Evolutionary conservation across 768 basidiomycete species (phyloP), one percentile per base, ranked within the genome.

Genomic region (Neoboletus subvelutipes): DNA sequence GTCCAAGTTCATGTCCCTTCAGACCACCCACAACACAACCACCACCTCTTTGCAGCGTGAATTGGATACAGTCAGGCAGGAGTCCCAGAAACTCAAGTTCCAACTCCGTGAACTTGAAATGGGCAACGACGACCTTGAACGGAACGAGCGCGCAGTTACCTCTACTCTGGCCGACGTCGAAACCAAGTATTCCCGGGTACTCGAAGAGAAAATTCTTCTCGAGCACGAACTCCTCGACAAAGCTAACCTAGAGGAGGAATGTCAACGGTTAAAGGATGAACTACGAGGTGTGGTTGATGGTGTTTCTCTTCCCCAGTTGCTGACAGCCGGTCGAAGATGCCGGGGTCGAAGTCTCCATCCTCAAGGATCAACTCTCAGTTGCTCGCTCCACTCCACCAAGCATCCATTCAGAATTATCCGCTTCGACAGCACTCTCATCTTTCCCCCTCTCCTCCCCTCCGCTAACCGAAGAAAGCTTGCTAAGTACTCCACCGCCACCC

Each of bases 71-170:
- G 78, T 91, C 37, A 83, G 92, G 55, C 85, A 89, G 67, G 85
- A 88, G 57, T 80, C 87, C 60, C 88, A 88, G 67, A 77, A 78
- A 49, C 72, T 83, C 58, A 90, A 90, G 73, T 76, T 88, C 22
- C 86, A 89, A 67, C 75, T 94, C 18, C 83, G 91, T 22, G 92
- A 98, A 71, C 78, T 97, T 31, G 96, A 98, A 75, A 90, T 98
- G 85, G 96, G 96, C 46, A 98, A 97, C 67, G 97, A 99, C 67
- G 95, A 98, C 75, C 79, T 99, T 56, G 97, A 98, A 70, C 82
- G 94, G 60, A 95, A 90, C 71, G 96, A 98, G 69, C 84, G 97
- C 29, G 90, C 90, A 50, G 88, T 91, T 41, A 83, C 88, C 10
- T 92, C 88, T 48, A 90, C 83, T 64, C 74, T 95, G 64, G 89